These are phyloP conservation scores for Candida sp. DNA, from an alignment of 1,139 yeast genomes.

Conservation along the genomic window DNA sequence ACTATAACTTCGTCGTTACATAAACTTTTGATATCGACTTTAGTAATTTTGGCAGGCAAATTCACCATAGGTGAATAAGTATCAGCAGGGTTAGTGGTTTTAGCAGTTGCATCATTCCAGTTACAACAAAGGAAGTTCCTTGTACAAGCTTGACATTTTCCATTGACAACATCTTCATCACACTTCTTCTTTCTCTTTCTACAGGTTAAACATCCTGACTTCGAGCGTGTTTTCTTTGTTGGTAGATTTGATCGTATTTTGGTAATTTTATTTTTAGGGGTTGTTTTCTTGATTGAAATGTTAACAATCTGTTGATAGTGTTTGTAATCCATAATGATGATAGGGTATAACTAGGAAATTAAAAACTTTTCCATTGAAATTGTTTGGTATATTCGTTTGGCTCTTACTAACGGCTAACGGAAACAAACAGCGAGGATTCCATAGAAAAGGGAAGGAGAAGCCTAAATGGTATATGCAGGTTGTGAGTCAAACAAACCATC, in stretches of 20 bases:
- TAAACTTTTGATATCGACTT: not conserved
- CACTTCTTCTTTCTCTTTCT: constrained; percentile 47
- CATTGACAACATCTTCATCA: constrained; percentile 40
- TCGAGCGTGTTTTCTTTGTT: constrained; percentile 31
- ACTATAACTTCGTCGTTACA: not conserved
- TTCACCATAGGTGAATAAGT: too few relatives aligned
- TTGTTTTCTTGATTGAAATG: constrained; percentile 23
- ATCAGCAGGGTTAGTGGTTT: not conserved
- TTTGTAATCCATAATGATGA: constrained; percentile 21
- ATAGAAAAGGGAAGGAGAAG: too few relatives aligned
- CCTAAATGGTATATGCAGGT: too few relatives aligned
- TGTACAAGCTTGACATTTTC: constrained; percentile 47
- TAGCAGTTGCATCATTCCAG: too few relatives aligned
- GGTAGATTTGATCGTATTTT: constrained; percentile 15
- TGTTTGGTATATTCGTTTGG: not conserved
- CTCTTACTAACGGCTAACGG: constrained; percentile 2
- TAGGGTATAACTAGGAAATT: not conserved
- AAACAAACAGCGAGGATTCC: constrained; percentile 1
- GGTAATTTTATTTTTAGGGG: constrained; percentile 11
- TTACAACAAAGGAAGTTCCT: constrained; percentile 46
- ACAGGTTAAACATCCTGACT: constrained; percentile 44
- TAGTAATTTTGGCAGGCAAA: too few relatives aligned
- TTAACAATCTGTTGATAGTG: constrained; percentile 42
- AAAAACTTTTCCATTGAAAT: not conserved
- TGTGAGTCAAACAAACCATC: too few relatives aligned